These are phyloP conservation scores for Cystobasidiaceae sp. DNA, from an alignment of 1,284 basidiomycete genomes.

Conservation along the genomic window DNA sequence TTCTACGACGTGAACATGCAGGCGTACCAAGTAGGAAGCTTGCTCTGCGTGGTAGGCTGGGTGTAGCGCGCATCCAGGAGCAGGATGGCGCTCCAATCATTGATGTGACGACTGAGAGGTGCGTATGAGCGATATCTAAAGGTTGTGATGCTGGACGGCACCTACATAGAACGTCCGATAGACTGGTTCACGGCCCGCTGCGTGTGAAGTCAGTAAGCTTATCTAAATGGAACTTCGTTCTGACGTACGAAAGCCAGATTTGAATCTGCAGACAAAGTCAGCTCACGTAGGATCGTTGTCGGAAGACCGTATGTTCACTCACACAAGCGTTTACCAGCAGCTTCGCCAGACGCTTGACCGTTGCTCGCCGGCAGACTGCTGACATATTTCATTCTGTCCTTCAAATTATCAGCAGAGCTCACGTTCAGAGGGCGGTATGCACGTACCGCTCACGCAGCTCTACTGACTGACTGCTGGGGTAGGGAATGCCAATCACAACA, in stretches of 20 bases:
- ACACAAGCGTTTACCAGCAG: slow-evolving; percentile 77
- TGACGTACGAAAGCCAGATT: slow-evolving; percentile 37
- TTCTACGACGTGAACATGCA: background rate
- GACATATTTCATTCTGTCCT: slow-evolving; percentile 65
- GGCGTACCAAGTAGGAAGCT: slow-evolving; percentile 71
- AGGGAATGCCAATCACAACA: slow-evolving; percentile 81
- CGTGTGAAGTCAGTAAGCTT: too few relatives aligned
- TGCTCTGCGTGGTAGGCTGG: slow-evolving; percentile 60
- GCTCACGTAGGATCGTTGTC: too few relatives aligned
- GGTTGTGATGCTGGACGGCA: background rate
- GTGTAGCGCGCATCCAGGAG: slow-evolving; percentile 78
- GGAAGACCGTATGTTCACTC: slow-evolving; percentile 46
- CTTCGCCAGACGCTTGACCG: slow-evolving; percentile 53
- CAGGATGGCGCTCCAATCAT: slow-evolving; percentile 70
- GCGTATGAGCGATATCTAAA: background rate
- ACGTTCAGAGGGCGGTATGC: background rate
- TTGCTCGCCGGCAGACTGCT: slow-evolving; percentile 50
- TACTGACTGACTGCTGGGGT: slow-evolving; percentile 81
- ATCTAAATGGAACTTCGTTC: too few relatives aligned
- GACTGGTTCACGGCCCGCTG: slow-evolving; percentile 82
- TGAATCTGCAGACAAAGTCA: slow-evolving; percentile 40
- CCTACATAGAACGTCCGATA: slow-evolving; percentile 59
- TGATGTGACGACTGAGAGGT: slow-evolving; percentile 23
- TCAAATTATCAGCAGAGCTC: background rate
- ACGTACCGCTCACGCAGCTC: slow-evolving; percentile 72